These are phyloP conservation scores for Discostella pseudostelligera DNA, from an alignment of 108 stramenopile genomes.

Conservation along the genomic window DNA sequence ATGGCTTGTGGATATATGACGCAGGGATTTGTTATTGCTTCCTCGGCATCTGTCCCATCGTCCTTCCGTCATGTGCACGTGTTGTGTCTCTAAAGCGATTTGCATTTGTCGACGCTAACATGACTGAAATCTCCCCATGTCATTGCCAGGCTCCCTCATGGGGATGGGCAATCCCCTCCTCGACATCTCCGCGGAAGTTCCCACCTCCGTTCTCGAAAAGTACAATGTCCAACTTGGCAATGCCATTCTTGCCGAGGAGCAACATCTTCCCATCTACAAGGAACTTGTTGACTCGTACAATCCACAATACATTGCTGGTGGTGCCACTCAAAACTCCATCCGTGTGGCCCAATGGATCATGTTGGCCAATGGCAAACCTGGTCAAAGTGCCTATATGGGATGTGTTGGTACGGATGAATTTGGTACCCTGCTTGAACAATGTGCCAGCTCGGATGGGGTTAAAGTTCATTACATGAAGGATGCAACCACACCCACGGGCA, in stretches of 20 bases:
- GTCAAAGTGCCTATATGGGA: slow-evolving; percentile 88
- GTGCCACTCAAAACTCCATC: slow-evolving; percentile 99
- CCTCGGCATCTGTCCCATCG: background rate
- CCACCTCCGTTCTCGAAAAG: slow-evolving; percentile 91
- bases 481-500: slow-evolving; percentile 91
- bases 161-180: slow-evolving; percentile 99
- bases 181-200: slow-evolving; percentile 96
- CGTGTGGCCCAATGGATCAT: slow-evolving; percentile 99
- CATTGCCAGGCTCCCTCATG: slow-evolving; percentile 72
- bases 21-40: background rate
- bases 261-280: slow-evolving; percentile 92
- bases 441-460: slow-evolving; percentile 94
- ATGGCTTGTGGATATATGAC: background rate
- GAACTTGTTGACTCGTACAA: slow-evolving; percentile 85
- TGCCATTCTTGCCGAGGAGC: slow-evolving; percentile 98
- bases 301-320: slow-evolving; percentile 98
- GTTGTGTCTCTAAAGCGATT: no score
- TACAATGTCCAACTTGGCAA: slow-evolving; percentile 93
- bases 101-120: no score
- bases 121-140: background rate
- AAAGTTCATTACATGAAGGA: slow-evolving; percentile 96
- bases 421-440: slow-evolving; percentile 78
- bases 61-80: background rate
- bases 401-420: slow-evolving; percentile 93
- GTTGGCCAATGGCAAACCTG: slow-evolving; percentile 50